Evolutionary conservation across 179 eudicot genomes (phyloP).

Genomic region (Camellia oleifera): DNA sequence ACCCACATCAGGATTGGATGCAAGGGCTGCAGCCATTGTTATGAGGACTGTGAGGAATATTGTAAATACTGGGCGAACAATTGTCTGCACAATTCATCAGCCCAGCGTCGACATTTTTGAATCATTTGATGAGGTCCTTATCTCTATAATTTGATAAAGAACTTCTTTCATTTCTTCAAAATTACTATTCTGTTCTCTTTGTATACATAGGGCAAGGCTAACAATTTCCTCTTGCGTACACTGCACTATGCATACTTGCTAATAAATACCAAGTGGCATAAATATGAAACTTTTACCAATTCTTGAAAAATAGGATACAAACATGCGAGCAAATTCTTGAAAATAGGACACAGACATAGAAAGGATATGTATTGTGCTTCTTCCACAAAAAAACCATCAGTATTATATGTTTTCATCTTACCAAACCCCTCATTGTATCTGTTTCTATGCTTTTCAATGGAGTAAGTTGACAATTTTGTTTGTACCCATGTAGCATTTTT

Average conservation of each 20-base stretch:
- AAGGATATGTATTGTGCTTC: too few species aligned
- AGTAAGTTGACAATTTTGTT: background rate
- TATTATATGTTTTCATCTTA: background rate
- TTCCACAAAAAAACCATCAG: too few species aligned
- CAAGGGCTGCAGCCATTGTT: constrained; percentile 95
- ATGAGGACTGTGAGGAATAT: constrained; percentile 98
- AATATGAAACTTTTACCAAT: background rate
- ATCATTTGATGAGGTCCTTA: constrained; percentile 85
- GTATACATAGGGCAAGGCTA: background rate
- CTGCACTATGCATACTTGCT: too few species aligned
- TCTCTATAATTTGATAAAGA: constrained; percentile 1
- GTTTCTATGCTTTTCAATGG: background rate
- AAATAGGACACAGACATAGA: constrained; percentile 1
- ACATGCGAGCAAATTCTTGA: background rate
- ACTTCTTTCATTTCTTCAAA: background rate
- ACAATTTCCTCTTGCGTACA: background rate
- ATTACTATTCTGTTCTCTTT: background rate
- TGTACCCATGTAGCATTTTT: background rate
- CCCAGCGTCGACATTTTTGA: constrained; percentile 98
- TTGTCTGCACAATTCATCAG: constrained; percentile 95
- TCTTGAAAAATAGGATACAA: background rate
- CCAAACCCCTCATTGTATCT: background rate
- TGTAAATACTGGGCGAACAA: constrained; percentile 91
- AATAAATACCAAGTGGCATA: background rate
- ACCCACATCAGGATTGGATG: constrained; percentile 97